Percentiles rank a stretch among this genome's conserved stretches.
These are phyloP conservation scores for Nissolia schottii DNA, from an alignment of 306 rosid species.

Conservation along the genomic window DNA sequence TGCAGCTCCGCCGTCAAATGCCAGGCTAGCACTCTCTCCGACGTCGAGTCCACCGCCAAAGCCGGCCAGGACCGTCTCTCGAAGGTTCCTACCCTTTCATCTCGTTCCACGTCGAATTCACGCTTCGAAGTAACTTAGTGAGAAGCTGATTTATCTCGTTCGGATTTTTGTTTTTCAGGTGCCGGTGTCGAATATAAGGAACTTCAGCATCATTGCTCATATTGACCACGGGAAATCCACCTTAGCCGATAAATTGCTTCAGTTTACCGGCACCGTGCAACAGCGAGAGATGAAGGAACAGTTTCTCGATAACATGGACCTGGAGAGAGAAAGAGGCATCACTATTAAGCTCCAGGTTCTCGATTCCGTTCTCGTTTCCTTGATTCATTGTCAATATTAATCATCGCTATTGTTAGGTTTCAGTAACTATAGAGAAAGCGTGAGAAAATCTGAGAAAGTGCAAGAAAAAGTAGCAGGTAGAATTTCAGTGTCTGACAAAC, in stretches of 20 bases:
- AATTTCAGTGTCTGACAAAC: background rate
- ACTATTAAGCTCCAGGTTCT: conserved; percentile 83
- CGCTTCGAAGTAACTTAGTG: background rate
- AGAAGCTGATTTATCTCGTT: background rate
- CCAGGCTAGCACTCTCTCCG: conserved; percentile 41
- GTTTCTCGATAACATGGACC: conserved; percentile 98
- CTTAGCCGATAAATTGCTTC: conserved; percentile 82
- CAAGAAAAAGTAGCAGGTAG: background rate
- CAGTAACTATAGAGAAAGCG: background rate
- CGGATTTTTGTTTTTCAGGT: conserved; percentile 41
- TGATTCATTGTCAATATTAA: background rate
- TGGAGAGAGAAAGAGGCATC: conserved; percentile 93
- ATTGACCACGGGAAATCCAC: conserved; percentile 94
- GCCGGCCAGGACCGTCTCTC: conserved; percentile 74
- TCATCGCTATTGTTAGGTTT: background rate
- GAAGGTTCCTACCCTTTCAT: conserved; percentile 35
- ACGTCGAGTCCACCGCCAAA: conserved; percentile 36
- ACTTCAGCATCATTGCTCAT: conserved; percentile 81
- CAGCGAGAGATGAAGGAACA: conserved; percentile 95
- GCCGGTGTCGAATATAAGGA: conserved; percentile 68
- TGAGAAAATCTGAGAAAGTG: background rate
- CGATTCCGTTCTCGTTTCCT: background rate
- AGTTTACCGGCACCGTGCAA: conserved; percentile 81
- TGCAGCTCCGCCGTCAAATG: conserved; percentile 32
- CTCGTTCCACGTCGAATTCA: background rate